Evolutionary conservation across 2,329 filamentous ascomycete genomes (phyloP), one percentile per base, ranked within the genome.

Genomic region (Claviceps monticola): DNA sequence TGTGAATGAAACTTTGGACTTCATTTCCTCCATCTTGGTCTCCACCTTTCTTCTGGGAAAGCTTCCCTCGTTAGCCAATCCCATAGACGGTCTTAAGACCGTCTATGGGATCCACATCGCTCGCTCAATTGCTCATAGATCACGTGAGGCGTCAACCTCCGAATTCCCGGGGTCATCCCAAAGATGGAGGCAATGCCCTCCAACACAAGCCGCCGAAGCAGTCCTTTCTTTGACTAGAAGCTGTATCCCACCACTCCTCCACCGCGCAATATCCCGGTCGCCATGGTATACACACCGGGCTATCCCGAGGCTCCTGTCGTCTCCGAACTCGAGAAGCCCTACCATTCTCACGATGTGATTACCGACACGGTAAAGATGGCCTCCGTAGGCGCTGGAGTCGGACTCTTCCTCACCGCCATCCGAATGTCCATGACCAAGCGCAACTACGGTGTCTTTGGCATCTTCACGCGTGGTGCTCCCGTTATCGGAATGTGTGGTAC

Each of bases 381-480:
- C 42, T 62, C 82, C 57, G 69, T 88, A 60, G 82, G 83, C 55
- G 81, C 82, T 62, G 71, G 73, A 54, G 78, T 78, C 54, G 89
- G 89, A 61, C 71, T 86, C 64, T 76, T 88, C 68, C 66, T 85
- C 55, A 84, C 88, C 49, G 83, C 86, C 51, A 76, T 95, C 58
- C 86, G 90, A 73, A 97, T 95, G 74, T 88, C 89, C 54, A 78
- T 96, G 60, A 77, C 83, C 51, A 89, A 82, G 73, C 77, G 80
- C 66, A 95, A 95, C 68, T 74, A 93, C 58, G 88, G 89, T 60
- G 78, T 83, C 56, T 80, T 84, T 73, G 86, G 86, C 59, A 78
- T 95, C 62, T 83, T 97, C 65, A 86, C 86, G 46, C 80, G 82
- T 62, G 84, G 82, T 53, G 90, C 89, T 58, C 74, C 83, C 63